A percentile compares a stretch with the other conserved stretches of the same genome.
Evolutionary conservation across 2,329 filamentous ascomycete genomes (phyloP).

Genomic region (Fusarium euwallaceae): DNA sequence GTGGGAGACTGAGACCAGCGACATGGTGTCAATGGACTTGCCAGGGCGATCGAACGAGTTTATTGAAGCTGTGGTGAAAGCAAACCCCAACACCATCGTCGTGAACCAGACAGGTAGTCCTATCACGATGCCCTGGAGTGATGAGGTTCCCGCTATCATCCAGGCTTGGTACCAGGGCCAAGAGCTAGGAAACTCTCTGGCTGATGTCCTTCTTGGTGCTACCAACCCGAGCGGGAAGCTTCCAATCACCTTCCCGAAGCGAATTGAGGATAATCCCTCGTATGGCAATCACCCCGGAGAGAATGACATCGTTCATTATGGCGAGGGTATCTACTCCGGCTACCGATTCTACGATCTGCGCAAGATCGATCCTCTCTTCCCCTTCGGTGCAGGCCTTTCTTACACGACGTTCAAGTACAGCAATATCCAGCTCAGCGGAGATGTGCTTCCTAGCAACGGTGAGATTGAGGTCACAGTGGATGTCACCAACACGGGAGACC

Average conservation of each 20-base stretch:
- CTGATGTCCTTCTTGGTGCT: constrained; percentile 36
- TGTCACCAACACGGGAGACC: constrained; percentile 24
- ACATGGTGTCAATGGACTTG: constrained; percentile 29
- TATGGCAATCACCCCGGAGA: constrained; percentile 76
- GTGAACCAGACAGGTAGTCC: constrained; percentile 38
- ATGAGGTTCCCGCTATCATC: constrained; percentile 50
- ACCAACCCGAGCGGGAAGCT: constrained; percentile 64
- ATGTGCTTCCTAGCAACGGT: constrained; percentile 3
- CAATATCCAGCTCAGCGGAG: constrained; percentile 20
- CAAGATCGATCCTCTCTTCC: constrained; percentile 58
- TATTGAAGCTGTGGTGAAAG: constrained; percentile 8
- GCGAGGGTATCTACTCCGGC: constrained; percentile 79
- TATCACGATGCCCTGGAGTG: constrained; percentile 52
- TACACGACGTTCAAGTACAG: constrained; percentile 53
- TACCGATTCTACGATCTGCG: constrained; percentile 77
- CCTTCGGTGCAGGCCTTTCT: constrained; percentile 29
- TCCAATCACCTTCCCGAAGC: constrained; percentile 73
- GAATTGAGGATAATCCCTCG: constrained; percentile 74
- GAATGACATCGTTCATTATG: constrained; percentile 73
- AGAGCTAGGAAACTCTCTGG: constrained; percentile 36
- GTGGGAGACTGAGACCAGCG: constrained; percentile 32
- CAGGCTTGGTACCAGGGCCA: constrained; percentile 45
- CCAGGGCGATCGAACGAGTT: constrained; percentile 23
- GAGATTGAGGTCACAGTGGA: constrained; percentile 24
- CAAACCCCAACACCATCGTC: constrained; percentile 19